Percentiles rank a stretch among this genome's conserved stretches.
Evolutionary conservation across 2,329 filamentous ascomycete species (phyloP).

Genomic region (Talaromyces sp.): DNA sequence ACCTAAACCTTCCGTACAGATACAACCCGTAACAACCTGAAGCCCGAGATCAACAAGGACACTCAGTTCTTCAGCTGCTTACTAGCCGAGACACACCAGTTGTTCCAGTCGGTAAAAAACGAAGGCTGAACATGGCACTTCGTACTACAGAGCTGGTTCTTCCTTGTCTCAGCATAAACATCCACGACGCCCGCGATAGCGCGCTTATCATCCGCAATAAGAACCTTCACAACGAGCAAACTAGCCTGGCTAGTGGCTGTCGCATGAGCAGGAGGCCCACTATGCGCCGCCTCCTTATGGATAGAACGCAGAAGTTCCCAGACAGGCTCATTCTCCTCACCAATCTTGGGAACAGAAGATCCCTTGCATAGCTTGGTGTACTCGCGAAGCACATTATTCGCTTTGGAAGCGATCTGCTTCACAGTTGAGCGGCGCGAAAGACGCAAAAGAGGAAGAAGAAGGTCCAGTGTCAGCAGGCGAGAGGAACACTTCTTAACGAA

Average conservation of each 20-base stretch:
- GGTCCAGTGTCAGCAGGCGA: slow-evolving; percentile 66
- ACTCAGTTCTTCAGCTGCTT: slow-evolving; percentile 42
- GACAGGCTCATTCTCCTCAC: slow-evolving; percentile 41
- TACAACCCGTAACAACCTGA: not conserved
- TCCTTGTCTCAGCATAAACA: slow-evolving; percentile 67
- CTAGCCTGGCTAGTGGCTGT: slow-evolving; percentile 69
- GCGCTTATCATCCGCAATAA: slow-evolving; percentile 51
- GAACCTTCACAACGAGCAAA: slow-evolving; percentile 47
- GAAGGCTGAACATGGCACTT: slow-evolving; percentile 63
- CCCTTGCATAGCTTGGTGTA: slow-evolving; percentile 68
- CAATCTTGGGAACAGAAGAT: slow-evolving; percentile 48
- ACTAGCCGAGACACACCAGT: slow-evolving; percentile 63
- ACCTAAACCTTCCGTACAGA: not conserved
- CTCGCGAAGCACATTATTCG: slow-evolving; percentile 69
- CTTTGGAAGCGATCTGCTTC: slow-evolving; percentile 74
- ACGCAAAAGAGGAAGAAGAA: slow-evolving; percentile 75
- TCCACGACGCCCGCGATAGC: slow-evolving; percentile 60
- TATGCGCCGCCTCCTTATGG: slow-evolving; percentile 63
- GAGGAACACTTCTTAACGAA: slow-evolving; percentile 79
- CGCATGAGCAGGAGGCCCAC: slow-evolving; percentile 68
- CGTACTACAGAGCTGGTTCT: slow-evolving; percentile 60
- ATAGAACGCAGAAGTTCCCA: slow-evolving; percentile 66
- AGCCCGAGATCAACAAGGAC: not conserved
- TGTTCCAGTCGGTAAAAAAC: slow-evolving; percentile 74
- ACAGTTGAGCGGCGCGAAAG: slow-evolving; percentile 76